These are phyloP conservation scores for Purpureocillium lavendulum DNA, from an alignment of 2,329 filamentous ascomycete genomes.

Conservation along the genomic window DNA sequence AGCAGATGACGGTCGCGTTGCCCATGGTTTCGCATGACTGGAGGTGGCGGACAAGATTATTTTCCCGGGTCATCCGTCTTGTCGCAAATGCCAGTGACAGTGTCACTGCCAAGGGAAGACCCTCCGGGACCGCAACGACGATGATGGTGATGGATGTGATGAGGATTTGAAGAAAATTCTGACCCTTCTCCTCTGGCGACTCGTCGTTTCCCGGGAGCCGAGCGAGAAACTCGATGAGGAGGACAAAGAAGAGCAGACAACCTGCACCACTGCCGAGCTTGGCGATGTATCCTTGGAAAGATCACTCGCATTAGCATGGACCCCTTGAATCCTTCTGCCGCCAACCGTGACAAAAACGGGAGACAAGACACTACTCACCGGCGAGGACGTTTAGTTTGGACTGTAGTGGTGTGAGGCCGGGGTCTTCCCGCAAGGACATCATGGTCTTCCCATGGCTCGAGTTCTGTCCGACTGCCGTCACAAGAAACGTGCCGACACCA, in stretches of 20 bases:
- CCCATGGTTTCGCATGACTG: conserved; percentile 67
- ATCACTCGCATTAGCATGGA: too few species aligned
- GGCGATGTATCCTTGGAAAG: conserved; percentile 25
- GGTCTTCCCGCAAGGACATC: conserved; percentile 44
- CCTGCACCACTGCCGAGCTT: conserved; percentile 54
- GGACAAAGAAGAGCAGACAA: conserved; percentile 63
- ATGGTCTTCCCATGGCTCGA: conserved; percentile 46
- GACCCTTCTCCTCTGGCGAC: conserved; percentile 45
- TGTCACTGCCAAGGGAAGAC: conserved; percentile 58
- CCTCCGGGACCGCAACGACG: conserved; percentile 60
- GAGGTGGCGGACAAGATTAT: conserved; percentile 59
- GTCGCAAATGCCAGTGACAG: conserved; percentile 61
- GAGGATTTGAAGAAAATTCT: conserved; percentile 53
- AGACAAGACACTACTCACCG: too few species aligned
- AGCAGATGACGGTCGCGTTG: conserved; percentile 67
- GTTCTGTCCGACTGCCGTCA: conserved; percentile 45
- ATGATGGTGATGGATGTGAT: conserved; percentile 59
- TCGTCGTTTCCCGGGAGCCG: conserved; percentile 42
- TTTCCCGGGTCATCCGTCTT: conserved; percentile 60
- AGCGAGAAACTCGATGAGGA: conserved; percentile 70
- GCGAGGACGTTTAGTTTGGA: conserved; percentile 36
- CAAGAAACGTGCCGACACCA: conserved; percentile 43
- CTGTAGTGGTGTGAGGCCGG: conserved; percentile 45
- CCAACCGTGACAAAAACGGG: too few species aligned
- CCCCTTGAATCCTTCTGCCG: too few species aligned